A percentile compares a stretch with the other conserved stretches of the same genome.
Conservation (phyloP, 1,139 yeast genomes). For the Nematodospora anomalae region DNA sequence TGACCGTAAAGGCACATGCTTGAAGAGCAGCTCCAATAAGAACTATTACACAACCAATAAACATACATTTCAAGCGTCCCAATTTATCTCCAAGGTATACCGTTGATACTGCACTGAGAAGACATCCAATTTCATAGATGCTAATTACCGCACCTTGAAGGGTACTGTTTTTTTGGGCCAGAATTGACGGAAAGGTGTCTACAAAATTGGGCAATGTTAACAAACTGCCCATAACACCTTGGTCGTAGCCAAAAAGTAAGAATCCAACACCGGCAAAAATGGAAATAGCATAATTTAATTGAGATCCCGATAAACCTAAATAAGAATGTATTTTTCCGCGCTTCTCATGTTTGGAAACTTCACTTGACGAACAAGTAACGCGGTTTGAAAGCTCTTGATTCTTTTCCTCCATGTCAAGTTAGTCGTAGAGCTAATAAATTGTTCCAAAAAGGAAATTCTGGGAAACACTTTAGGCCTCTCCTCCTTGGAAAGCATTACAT, state of each 20-base stretch:
- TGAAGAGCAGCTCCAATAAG: constrained; percentile 39
- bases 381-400: not conserved
- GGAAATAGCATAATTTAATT: constrained; percentile 27
- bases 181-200: constrained; percentile 37
- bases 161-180: constrained; percentile 20
- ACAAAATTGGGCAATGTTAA: constrained; percentile 40
- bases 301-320: constrained; percentile 28
- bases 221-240: constrained; percentile 51
- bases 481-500: too few relatives aligned
- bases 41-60: constrained; percentile 33
- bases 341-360: not conserved
- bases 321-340: constrained; percentile 16
- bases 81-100: constrained; percentile 35
- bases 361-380: not conserved
- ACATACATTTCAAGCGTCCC: constrained; percentile 35
- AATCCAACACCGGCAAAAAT: constrained; percentile 34
- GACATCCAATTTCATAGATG: constrained; percentile 40
- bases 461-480: too few relatives aligned
- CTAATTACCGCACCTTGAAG: constrained; percentile 38
- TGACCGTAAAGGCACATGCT: constrained; percentile 31
- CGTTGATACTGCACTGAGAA: constrained; percentile 34
- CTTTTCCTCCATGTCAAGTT: not conserved
- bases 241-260: constrained; percentile 46
- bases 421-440: too few relatives aligned
- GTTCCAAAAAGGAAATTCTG: too few relatives aligned